A percentile compares a stretch with the other conserved stretches of the same genome.
These are phyloP conservation scores for Plasmodium adleri DNA, from an alignment of 169 alveolate species.

Conservation along the genomic window DNA sequence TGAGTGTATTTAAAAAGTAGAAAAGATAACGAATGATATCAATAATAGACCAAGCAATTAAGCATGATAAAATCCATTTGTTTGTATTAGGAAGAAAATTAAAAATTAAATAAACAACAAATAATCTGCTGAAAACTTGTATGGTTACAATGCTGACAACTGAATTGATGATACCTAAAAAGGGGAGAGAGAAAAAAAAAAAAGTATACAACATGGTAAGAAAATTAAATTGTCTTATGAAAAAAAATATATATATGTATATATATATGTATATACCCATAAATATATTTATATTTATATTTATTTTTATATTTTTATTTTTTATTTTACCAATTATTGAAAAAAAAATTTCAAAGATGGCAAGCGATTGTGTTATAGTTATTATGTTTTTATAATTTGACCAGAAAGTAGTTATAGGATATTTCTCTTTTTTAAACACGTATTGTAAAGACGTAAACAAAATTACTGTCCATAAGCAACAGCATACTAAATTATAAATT, in stretches of 20 bases:
- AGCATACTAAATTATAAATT: constrained; percentile 30
- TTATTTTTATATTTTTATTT: no score
- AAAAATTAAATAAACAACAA: constrained; percentile 60
- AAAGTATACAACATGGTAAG: neutral
- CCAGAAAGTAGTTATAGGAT: constrained; percentile 35
- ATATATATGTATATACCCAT: constrained; percentile 3
- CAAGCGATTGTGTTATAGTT: constrained; percentile 44
- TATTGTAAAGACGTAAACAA: constrained; percentile 34
- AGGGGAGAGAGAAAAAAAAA: neutral
- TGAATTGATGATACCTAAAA: constrained; percentile 44
- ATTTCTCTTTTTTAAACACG: constrained; percentile 48
- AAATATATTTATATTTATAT: neutral
- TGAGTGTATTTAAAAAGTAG: constrained; percentile 37
- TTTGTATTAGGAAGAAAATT: constrained; percentile 46
- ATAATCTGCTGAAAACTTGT: constrained; percentile 67
- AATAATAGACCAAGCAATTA: constrained; percentile 62
- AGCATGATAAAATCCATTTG: constrained; percentile 63
- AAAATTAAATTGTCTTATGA: neutral
- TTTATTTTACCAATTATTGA: constrained; percentile 26
- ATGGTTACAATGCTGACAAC: constrained; percentile 23
- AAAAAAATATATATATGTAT: constrained; percentile 4
- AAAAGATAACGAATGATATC: constrained; percentile 63
- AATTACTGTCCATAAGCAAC: constrained; percentile 24
- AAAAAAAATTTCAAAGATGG: constrained; percentile 41
- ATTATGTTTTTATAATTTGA: constrained; percentile 21